These are phyloP conservation scores for Aureobasidium sp. DNA, from an alignment of 2,329 filamentous ascomycete species.

Conservation along the genomic window DNA sequence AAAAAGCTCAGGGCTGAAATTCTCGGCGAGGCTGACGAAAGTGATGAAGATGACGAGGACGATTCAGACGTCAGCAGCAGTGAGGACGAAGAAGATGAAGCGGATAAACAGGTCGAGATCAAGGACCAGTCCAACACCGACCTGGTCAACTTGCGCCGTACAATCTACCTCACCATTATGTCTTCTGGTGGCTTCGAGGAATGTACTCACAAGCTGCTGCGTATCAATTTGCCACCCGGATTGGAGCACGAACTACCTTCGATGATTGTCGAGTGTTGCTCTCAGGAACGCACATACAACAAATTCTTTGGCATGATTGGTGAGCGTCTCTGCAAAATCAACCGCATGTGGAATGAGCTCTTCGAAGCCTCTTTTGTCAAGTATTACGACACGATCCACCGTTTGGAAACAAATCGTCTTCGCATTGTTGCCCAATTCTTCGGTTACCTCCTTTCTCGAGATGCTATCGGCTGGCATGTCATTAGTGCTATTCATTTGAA, in stretches of 20 bases:
- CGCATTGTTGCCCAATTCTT: constrained; percentile 95
- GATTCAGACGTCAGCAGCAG: constrained; percentile 44
- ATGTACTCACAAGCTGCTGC: constrained; percentile 91
- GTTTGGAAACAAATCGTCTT: constrained; percentile 90
- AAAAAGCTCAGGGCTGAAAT: constrained; percentile 88
- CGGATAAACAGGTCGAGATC: constrained; percentile 81
- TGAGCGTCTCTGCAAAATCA: constrained; percentile 92
- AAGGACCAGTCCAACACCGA: constrained; percentile 97
- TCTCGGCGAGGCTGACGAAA: constrained; percentile 69
- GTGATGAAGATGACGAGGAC: constrained; percentile 58
- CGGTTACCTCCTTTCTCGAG: constrained; percentile 77
- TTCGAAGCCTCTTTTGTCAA: constrained; percentile 86
- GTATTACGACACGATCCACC: constrained; percentile 96
- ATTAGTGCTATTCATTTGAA: constrained; percentile 80
- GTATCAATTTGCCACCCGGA: constrained; percentile 73
- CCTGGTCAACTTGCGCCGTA: constrained; percentile 83
- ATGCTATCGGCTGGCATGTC: constrained; percentile 88
- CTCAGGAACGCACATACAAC: constrained; percentile 92
- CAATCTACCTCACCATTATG: constrained; percentile 97
- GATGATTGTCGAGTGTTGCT: constrained; percentile 96
- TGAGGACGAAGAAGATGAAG: constrained; percentile 56
- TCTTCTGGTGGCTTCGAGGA: constrained; percentile 94
- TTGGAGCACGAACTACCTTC: constrained; percentile 85
- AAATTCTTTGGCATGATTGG: constrained; percentile 96
- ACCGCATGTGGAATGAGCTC: constrained; percentile 85